phyloP scores from a whole-genome alignment of 2,329 filamentous ascomycete species.

The Colletotrichum chrysophilum region DNA sequence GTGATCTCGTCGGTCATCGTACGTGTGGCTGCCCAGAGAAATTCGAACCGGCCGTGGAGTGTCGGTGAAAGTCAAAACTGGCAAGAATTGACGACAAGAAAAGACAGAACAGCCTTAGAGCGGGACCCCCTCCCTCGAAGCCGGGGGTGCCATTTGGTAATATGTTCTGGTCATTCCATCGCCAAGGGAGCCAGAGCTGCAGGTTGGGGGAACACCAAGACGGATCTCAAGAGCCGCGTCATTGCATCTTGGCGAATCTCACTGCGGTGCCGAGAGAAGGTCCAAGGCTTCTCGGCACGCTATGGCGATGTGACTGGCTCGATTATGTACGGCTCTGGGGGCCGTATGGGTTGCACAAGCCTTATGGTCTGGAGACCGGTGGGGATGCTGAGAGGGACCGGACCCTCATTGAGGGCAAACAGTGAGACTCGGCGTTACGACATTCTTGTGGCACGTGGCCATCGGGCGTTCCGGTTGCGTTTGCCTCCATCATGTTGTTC shows the following conservation, averaged over 20 bases:
- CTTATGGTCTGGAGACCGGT: background rate
- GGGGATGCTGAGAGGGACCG: background rate
- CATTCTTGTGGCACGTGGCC: background rate
- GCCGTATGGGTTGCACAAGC: background rate
- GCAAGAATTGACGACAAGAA: background rate
- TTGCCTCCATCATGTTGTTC: background rate
- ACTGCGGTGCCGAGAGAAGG: slow-evolving; percentile 9
- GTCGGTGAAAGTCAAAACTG: background rate
- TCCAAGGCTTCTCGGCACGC: slow-evolving; percentile 11
- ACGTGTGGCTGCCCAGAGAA: background rate
- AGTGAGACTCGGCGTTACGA: background rate
- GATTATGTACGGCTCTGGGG: background rate
- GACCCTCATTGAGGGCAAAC: background rate
- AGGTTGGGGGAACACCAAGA: background rate
- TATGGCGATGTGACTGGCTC: background rate
- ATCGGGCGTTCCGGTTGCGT: background rate
- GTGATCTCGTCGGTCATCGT: slow-evolving; percentile 58
- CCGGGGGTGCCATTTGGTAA: background rate
- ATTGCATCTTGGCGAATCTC: slow-evolving; percentile 15
- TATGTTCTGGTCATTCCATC: background rate
- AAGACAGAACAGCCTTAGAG: background rate
- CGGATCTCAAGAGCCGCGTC: slow-evolving; percentile 11
- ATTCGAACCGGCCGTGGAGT: background rate
- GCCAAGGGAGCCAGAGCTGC: background rate
- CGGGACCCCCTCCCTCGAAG: background rate